Evolutionary conservation across 176 grass and related monocot species (phyloP).

Genomic region (Aegilops umbellulata): DNA sequence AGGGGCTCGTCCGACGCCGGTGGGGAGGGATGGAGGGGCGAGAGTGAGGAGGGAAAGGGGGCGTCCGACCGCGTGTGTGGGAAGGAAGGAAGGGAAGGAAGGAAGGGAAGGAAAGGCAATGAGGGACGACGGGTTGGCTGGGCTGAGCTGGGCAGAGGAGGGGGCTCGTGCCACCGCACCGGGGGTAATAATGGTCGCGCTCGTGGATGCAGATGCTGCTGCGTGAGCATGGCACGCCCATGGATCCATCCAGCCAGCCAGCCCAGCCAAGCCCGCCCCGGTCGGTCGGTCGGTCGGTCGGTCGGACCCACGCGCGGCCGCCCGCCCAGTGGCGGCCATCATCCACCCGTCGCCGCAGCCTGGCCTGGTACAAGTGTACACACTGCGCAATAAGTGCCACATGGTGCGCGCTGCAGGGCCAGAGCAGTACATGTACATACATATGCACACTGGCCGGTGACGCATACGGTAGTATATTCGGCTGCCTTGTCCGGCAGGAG

Average conservation of each 20-base stretch:
- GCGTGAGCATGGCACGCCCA: background rate
- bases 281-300: background rate
- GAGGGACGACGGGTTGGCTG: background rate
- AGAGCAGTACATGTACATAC: background rate
- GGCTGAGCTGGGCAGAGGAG: background rate
- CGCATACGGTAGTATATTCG: background rate
- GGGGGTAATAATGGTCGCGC: conserved; percentile 9
- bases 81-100: background rate
- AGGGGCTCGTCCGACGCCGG: background rate
- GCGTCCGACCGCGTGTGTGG: background rate
- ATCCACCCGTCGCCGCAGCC: background rate
- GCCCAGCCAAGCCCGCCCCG: background rate
- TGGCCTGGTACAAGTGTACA: background rate
- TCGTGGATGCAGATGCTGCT: background rate
- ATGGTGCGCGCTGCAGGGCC: background rate
- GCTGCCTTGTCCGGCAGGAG: background rate
- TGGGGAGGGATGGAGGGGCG: background rate
- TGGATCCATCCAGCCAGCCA: background rate
- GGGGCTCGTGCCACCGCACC: conserved; percentile 2
- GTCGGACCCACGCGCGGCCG: no score
- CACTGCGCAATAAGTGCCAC: background rate
- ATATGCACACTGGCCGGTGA: background rate
- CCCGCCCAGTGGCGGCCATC: background rate
- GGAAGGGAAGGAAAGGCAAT: background rate
- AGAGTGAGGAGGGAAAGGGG: background rate